Base-by-base conservation (phyloP, 371 early-diverging fungal genomes). In the Mucor mucedo region DNA sequence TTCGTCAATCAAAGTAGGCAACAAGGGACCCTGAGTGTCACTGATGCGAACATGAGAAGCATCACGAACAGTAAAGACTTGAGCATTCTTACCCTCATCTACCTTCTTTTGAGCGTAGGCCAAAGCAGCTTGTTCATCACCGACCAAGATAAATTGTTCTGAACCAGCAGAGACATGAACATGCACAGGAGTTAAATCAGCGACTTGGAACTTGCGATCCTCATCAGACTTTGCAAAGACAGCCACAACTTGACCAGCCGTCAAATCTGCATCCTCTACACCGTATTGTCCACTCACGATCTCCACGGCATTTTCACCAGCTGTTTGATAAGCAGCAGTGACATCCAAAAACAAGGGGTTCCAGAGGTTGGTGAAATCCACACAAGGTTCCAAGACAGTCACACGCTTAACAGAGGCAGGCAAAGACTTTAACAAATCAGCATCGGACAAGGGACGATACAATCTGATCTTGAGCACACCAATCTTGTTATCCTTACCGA, bases 301-400 rank as follows among this genome's bases (percentile, higher is more conserved):
- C 42, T 84, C 80, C 0, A 76, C 77, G 28, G 70, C 65, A 9
- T 81, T 71, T 44, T 79, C 66, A 39, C 78, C 77, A 35, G 73
- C 75, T 21, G 87, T 68, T 64, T 89, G 87, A 65, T 87, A 87
- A 9, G 87, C 80, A 40, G 89, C 82, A 3, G 88, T 85, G 40
- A 93, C 78, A 62, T 93, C 93, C 59, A 93, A 84, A 76, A 92
- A 89, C 48, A 93, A 75, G 21, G 93, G 92, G 39, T 89, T 90
- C 90, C 90, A 91, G 42, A 85, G 75, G 48, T 86, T 82, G 7
- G 85, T 79, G 65, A 76, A 75, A 55, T 84, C 89, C 29, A 79
- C 76, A n/a, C 78, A 79, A 49, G 88, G 89, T 74, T 92, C 92
- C 60, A 89, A 66, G n/a, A 89, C 89, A 55, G 88, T 84, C 39